A percentile compares a stretch with the other conserved stretches of the same genome.
These are phyloP conservation scores for Plasmodium yoelii DNA, from an alignment of 169 alveolate species.

Conservation along the genomic window DNA sequence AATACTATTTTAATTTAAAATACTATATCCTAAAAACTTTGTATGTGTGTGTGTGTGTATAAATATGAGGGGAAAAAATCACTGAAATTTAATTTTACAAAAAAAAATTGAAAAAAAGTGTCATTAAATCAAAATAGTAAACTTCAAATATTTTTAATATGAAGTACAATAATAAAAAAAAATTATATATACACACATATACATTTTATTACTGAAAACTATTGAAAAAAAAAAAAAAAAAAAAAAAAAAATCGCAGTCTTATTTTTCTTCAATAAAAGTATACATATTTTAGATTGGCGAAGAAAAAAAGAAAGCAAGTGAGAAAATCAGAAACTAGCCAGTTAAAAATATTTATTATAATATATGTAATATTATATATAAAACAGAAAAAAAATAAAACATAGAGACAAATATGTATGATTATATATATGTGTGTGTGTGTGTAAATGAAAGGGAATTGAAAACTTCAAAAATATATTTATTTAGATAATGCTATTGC, in stretches of 20 bases:
- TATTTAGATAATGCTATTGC: constrained; percentile 1
- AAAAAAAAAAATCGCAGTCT: neutral
- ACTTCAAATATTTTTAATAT: constrained; percentile 62
- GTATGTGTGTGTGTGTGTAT: neutral
- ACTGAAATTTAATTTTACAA: constrained; percentile 58
- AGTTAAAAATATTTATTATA: neutral
- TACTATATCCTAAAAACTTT: constrained; percentile 29
- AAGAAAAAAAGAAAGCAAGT: constrained; percentile 8
- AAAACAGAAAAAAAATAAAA: neutral
- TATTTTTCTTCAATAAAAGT: constrained; percentile 14
- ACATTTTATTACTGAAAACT: constrained; percentile 1
- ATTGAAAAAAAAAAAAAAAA: constrained; percentile 14
- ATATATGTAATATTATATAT: neutral
- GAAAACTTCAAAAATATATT: neutral
- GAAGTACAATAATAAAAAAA: constrained; percentile 27
- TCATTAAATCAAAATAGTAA: constrained; percentile 26
- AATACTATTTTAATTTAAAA: constrained; percentile 36
- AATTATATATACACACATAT: constrained; percentile 8
- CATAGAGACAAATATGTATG: neutral
- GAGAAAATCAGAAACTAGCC: neutral
- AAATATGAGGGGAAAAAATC: constrained; percentile 7
- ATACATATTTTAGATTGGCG: neutral
- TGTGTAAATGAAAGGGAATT: neutral
- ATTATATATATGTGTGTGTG: neutral
- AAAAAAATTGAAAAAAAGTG: constrained; percentile 26